phyloP scores from a whole-genome alignment of 1,284 basidiomycete species.

The Sphaerobolus stellatus region DNA sequence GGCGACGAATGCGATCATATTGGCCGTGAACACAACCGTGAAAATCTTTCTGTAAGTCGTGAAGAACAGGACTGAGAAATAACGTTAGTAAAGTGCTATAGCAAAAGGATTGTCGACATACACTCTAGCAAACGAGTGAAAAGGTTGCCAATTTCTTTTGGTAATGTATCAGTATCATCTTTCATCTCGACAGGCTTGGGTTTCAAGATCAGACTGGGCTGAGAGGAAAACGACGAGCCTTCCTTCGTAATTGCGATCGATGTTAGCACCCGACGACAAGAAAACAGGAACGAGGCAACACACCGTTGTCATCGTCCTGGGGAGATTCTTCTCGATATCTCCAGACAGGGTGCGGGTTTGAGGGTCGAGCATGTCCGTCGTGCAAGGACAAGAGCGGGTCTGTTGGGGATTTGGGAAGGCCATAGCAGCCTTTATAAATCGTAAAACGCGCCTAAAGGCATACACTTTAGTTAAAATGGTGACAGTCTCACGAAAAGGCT shows the following conservation, averaged over 20 bases:
- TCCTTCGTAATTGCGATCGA: not conserved
- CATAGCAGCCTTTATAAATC: too few relatives aligned
- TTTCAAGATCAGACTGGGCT: not conserved
- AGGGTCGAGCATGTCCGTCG: not conserved
- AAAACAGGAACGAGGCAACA: not conserved
- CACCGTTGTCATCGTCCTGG: not conserved
- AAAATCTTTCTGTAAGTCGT: not conserved
- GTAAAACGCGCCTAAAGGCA: too few relatives aligned
- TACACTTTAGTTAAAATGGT: too few relatives aligned
- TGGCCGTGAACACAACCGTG: not conserved
- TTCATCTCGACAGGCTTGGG: not conserved
- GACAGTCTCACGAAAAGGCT: too few relatives aligned
- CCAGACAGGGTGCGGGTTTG: not conserved
- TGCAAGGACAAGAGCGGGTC: too few relatives aligned
- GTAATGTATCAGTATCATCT: not conserved
- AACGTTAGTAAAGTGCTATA: not conserved
- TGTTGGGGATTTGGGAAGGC: too few relatives aligned
- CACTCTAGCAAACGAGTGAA: not conserved
- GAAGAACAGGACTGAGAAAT: not conserved
- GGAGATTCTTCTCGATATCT: not conserved
- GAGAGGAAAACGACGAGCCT: not conserved
- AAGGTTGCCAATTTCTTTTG: not conserved
- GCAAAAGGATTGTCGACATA: not conserved
- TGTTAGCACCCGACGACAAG: not conserved
- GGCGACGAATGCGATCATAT: slow-evolving; percentile 14